These are phyloP conservation scores for Xylaria sp. DNA, from an alignment of 2,329 filamentous ascomycete species.

Conservation along the genomic window DNA sequence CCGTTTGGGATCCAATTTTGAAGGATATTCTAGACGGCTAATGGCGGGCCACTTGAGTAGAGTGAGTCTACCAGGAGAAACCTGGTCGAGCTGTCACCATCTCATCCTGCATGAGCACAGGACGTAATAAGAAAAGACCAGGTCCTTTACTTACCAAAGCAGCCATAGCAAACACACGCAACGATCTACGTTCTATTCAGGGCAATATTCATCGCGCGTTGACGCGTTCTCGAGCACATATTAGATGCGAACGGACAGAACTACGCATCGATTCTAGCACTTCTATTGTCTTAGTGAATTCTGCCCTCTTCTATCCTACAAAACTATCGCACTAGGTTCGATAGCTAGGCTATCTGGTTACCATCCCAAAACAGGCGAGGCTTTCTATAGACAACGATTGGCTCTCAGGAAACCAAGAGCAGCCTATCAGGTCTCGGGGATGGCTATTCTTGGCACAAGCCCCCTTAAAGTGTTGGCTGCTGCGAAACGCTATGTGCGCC, in stretches of 20 bases:
- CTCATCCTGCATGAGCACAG: slow-evolving; percentile 3
- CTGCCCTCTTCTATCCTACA: neutral
- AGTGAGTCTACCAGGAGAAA: neutral
- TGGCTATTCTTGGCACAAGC: slow-evolving; percentile 18
- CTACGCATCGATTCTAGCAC: neutral
- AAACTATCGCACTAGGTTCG: neutral
- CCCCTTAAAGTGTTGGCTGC: neutral
- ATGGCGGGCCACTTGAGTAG: neutral
- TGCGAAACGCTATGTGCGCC: slow-evolving; percentile 7
- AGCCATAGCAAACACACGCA: slow-evolving; percentile 6
- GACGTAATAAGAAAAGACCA: neutral
- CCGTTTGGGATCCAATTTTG: neutral
- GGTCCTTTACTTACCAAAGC: neutral
- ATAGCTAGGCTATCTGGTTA: neutral
- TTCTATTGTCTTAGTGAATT: neutral
- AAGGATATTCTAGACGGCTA: neutral
- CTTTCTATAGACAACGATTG: slow-evolving; percentile 37
- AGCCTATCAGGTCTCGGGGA: slow-evolving; percentile 40
- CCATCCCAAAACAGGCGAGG: slow-evolving; percentile 7
- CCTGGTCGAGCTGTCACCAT: neutral
- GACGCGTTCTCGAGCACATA: slow-evolving; percentile 39
- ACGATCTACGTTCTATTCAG: neutral
- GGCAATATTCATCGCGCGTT: slow-evolving; percentile 34
- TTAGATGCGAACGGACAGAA: slow-evolving; percentile 3
- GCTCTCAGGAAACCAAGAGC: slow-evolving; percentile 17